A percentile compares a stretch with the other conserved stretches of the same genome.
Conservation (phyloP, 1,284 basidiomycete species). For the Cystobasidiaceae sp. region DNA sequence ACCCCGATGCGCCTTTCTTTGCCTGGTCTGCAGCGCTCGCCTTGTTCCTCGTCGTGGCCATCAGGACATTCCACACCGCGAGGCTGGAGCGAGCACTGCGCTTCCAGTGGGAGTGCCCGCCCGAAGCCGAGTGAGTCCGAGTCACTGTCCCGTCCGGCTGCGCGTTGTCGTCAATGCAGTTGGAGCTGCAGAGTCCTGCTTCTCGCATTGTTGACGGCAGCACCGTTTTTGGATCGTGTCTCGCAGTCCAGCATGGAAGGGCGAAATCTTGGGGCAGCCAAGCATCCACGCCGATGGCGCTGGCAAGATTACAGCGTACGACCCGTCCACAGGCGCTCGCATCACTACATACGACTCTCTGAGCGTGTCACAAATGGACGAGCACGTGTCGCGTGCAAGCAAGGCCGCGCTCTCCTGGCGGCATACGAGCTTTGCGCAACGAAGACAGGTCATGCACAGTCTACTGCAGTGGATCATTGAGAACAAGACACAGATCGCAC, state of each 20-base stretch:
- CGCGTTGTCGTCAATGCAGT: too few species aligned
- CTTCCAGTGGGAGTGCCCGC: too few species aligned
- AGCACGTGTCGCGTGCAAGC: slow-evolving; percentile 64
- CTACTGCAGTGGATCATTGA: slow-evolving; percentile 83
- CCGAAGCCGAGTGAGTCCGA: too few species aligned
- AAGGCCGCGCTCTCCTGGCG: slow-evolving; percentile 67
- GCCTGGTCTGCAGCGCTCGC: too few species aligned
- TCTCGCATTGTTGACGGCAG: too few species aligned
- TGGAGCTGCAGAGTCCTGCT: too few species aligned
- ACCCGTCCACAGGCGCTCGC: slow-evolving; percentile 22
- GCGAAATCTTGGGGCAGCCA: not conserved
- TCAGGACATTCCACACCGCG: too few species aligned
- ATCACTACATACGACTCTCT: slow-evolving; percentile 59
- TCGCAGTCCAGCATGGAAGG: slow-evolving; percentile 25
- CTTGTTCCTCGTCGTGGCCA: too few species aligned
- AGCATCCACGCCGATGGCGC: slow-evolving; percentile 4
- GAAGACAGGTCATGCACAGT: slow-evolving; percentile 73
- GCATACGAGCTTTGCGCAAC: slow-evolving; percentile 65
- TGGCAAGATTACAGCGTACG: slow-evolving; percentile 11
- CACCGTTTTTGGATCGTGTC: too few species aligned
- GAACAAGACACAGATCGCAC: slow-evolving; percentile 76
- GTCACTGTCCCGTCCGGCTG: too few species aligned
- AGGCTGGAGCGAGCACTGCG: too few species aligned
- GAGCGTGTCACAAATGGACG: slow-evolving; percentile 59
- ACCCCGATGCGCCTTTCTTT: too few species aligned